Base-by-base conservation (phyloP, 768 basidiomycete genomes). In the Auricularia auricula-judae region DNA sequence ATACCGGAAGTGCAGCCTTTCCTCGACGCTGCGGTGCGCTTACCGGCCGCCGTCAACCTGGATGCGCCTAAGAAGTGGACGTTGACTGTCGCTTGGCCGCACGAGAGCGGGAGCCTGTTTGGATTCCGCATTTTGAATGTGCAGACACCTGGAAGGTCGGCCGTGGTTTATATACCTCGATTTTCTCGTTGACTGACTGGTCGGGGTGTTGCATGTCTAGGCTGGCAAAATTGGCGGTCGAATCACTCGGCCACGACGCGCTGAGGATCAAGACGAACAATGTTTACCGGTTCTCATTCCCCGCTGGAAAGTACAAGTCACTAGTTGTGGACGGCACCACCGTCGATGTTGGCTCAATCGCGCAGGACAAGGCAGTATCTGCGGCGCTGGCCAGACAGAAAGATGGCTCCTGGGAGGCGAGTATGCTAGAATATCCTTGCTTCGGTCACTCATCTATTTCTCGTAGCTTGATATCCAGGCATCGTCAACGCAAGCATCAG, bases 111-210 rank as follows among this genome's bases (percentile, higher is more conserved):
- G 1, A 77, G 87, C 1, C 72, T 92, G 63, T 79, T 86, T 70
- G 92, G 91, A 2, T 89, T 85, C 78, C 80, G 76, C 61, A 83
- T 95, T 53, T 76, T 83, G 39, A 77, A 79, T 36, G 72, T 92
- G 53, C 68, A 70, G 1, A 73, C 80, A n/a, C 88, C 89, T 39
- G 93, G 93, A 60, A 78, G 87, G 90, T 89, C 64, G 62, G 82
- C 69, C 8, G 14, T 7, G 51, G 18, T 61, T 36, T 63, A 82
- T 80, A 60, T 68, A 82, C 21, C 78, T 72, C 4, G 74, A 76
- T 53, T 68, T 84, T 51, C 4, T 36, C 12, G 21, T 66, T 18
- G 44, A 29, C n/a, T 62, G 66, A 14, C 53, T 21, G 11, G 3
- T 59, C 12, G 10, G 56, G 1, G 11, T 10, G 21, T 35, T 59